Conservation (phyloP, 1,284 basidiomycete species). For the Fomitopsis betulina region DNA sequence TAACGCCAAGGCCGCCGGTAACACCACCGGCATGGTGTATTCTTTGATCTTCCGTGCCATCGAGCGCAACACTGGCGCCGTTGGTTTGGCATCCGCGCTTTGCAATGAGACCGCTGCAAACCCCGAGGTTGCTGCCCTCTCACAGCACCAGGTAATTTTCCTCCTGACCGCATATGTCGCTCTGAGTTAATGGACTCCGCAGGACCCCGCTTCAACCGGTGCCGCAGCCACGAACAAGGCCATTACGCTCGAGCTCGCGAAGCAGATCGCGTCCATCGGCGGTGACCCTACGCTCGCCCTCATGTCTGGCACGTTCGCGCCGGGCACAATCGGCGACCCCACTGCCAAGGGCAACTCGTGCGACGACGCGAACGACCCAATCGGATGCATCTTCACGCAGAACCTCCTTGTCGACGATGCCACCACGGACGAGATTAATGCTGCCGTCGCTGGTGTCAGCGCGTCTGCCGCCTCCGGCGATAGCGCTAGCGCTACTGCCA, state of each 20-base stretch:
- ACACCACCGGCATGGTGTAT: slow-evolving; percentile 52
- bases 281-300: slow-evolving; percentile 59
- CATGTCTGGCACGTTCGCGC: slow-evolving; percentile 60
- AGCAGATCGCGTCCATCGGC: slow-evolving; percentile 59
- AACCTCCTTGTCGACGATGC: slow-evolving; percentile 56
- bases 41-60: slow-evolving; percentile 64
- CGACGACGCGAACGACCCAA: slow-evolving; percentile 45
- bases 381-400: slow-evolving; percentile 62
- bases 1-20: slow-evolving; percentile 59
- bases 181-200: background rate
- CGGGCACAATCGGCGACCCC: slow-evolving; percentile 47
- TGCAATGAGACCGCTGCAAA: slow-evolving; percentile 58
- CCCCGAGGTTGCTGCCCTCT: slow-evolving; percentile 63
- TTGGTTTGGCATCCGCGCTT: slow-evolving; percentile 44
- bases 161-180: background rate
- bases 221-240: slow-evolving; percentile 62
- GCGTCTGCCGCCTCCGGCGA: slow-evolving; percentile 4
- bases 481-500: slow-evolving; percentile 2
- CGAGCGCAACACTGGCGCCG: slow-evolving; percentile 60
- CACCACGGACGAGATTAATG: slow-evolving; percentile 53
- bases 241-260: slow-evolving; percentile 53
- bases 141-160: slow-evolving; percentile 46
- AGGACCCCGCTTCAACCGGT: slow-evolving; percentile 58
- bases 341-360: slow-evolving; percentile 48
- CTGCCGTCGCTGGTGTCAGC: slow-evolving; percentile 38